Conservation (phyloP, 331 rosid species). For the Quercus phellos region DNA sequence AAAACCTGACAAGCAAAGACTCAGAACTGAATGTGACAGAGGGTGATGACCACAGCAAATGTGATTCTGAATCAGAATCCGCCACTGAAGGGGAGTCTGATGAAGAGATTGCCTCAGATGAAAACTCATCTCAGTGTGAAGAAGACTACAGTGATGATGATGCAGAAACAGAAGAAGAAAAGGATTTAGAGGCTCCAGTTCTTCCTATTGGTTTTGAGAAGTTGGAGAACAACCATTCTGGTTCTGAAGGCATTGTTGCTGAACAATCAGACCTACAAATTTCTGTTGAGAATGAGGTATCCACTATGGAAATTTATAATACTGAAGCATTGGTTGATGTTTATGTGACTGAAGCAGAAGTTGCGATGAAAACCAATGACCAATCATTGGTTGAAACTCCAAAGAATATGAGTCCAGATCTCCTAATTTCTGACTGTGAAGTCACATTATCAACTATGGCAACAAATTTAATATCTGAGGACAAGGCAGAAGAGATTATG, state of each 20-base stretch:
- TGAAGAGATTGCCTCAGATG: not conserved
- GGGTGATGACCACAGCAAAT: not conserved
- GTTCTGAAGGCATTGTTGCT: not conserved
- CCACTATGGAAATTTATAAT: not conserved
- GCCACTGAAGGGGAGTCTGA: not conserved
- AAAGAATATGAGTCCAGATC: too few species aligned
- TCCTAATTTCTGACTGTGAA: too few species aligned
- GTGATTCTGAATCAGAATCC: not conserved
- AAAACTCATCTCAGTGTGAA: not conserved
- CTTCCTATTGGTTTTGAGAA: slow-evolving; percentile 7
- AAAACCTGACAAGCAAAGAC: not conserved
- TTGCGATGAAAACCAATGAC: not conserved
- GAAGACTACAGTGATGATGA: slow-evolving; percentile 11
- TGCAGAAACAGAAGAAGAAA: not conserved
- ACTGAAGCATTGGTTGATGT: slow-evolving; percentile 7
- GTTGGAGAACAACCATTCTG: slow-evolving; percentile 3
- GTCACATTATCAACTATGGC: too few species aligned
- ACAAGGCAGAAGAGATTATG: not conserved
- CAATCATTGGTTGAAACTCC: not conserved
- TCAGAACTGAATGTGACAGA: not conserved
- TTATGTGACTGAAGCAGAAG: slow-evolving; percentile 1
- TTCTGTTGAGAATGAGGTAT: not conserved
- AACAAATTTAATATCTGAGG: too few species aligned
- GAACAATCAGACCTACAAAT: not conserved
- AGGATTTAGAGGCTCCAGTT: not conserved